Evolutionary conservation across 1,284 basidiomycete species (phyloP), one percentile per base, ranked within the genome.

Genomic region (Anthracocystis panici-leucophaei): DNA sequence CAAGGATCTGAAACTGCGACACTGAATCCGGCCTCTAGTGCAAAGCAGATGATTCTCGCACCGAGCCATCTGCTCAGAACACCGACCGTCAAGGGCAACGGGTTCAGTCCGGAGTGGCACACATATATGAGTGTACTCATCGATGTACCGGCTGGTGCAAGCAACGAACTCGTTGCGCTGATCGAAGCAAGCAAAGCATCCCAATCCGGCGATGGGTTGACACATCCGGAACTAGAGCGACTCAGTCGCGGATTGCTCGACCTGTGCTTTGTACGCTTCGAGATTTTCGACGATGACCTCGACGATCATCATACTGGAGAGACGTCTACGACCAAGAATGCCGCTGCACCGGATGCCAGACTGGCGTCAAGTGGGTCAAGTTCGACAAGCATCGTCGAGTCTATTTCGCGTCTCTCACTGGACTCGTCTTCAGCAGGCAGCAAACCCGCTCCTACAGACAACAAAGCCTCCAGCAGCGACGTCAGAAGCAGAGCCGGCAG

Each of bases 71-170:
- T 65, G 9, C 52, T 75, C 1, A 49, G 68, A 18, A 83, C 82
- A 7, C 63, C 59, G 3, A 76, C 74, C 0, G 68, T 84, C 12
- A 72, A 66, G 18, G 64, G 70, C 4, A 82, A 82, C 42, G 83
- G 82, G 27, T 83, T 85, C 56, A 82, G 76, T 51, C 83, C 83
- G 6, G 50, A 75, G 18, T 85, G 82, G 82, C 60, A 82, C 45
- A 67, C 78, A 8, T 49, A 52, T 4, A 67, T 82, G 52, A 66
- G 46, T 18, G 51, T 84, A 16, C 71, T 62, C n/a, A 61, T 85
- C 52, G 77, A 80, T 18, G 49, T 84, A 1, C 81, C 82, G 1
- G 76, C 77, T 9, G 74, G 80, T 12, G 50, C 67, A 10, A 61
- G 56, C 33, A 41, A 50, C 46, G 65, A 75, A 16, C 56, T 73